Percentiles rank a stretch among this genome's conserved stretches.
These are phyloP conservation scores for Xylaria intraflava DNA, from an alignment of 495 filamentous ascomycete genomes.

Conservation along the genomic window DNA sequence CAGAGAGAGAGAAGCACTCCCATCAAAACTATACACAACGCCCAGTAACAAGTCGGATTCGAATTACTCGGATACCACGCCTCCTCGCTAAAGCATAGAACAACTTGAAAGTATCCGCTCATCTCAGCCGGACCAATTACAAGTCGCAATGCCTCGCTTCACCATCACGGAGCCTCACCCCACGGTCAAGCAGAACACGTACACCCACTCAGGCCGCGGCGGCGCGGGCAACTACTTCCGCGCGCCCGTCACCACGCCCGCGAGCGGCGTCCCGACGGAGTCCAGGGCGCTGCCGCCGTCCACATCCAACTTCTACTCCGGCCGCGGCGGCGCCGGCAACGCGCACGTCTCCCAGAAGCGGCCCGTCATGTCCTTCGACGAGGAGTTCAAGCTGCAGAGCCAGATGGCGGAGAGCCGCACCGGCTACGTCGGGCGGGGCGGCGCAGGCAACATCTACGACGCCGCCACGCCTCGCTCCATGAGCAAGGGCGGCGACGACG, in stretches of 20 bases:
- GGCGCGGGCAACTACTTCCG: constrained; percentile 83
- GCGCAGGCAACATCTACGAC: constrained; percentile 69
- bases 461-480: constrained; percentile 6
- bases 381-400: constrained; percentile 67
- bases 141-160: constrained; percentile 44
- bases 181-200: constrained; percentile 54
- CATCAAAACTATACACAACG: no score
- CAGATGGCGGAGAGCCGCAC: constrained; percentile 53
- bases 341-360: constrained; percentile 58
- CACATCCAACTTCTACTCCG: constrained; percentile 61
- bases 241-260: constrained; percentile 53
- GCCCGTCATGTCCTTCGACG: constrained; percentile 82
- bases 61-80: no score
- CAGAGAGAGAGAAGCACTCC: no score
- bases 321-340: constrained; percentile 89
- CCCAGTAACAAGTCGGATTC: no score
- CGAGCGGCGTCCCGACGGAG: constrained; percentile 31
- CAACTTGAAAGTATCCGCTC: no score
- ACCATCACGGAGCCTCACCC: constrained; percentile 77
- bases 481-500: constrained; percentile 23
- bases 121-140: constrained; percentile 21
- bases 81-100: no score
- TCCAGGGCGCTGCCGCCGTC: constrained; percentile 13
- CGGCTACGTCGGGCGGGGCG: constrained; percentile 77
- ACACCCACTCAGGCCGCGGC: constrained; percentile 75